A percentile compares a stretch with the other conserved stretches of the same genome.
Conservation (phyloP, 371 early-diverging fungal genomes). For the Mucor velutinosus region DNA sequence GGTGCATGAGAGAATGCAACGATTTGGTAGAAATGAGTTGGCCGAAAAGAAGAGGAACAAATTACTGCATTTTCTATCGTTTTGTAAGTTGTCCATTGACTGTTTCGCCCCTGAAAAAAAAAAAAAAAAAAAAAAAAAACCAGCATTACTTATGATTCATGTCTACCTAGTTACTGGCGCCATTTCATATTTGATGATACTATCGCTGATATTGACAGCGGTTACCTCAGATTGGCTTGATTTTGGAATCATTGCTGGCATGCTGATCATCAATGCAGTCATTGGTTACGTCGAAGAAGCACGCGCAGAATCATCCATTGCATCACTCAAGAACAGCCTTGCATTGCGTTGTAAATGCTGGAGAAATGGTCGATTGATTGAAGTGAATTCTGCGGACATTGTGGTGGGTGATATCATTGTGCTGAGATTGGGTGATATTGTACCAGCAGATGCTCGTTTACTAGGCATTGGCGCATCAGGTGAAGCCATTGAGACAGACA, state of each 20-base stretch:
- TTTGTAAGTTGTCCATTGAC: constrained; percentile 41
- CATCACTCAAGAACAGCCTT: constrained; percentile 85
- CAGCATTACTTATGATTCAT: background rate
- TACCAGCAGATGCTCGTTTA: constrained; percentile 89
- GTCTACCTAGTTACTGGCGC: constrained; percentile 85
- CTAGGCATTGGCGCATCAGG: constrained; percentile 85
- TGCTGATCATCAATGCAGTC: constrained; percentile 84
- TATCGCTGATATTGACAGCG: constrained; percentile 75
- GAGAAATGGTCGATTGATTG: constrained; percentile 77
- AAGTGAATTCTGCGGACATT: constrained; percentile 74
- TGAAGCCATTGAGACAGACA: constrained; percentile 68
- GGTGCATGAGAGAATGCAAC: constrained; percentile 55
- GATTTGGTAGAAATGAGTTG: constrained; percentile 73
- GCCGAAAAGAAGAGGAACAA: constrained; percentile 83
- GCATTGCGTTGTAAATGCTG: constrained; percentile 79
- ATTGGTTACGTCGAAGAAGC: constrained; percentile 91
- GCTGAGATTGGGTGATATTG: constrained; percentile 89
- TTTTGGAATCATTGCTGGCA: constrained; percentile 82
- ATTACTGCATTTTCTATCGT: constrained; percentile 81
- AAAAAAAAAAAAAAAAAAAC: background rate
- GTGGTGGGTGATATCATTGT: constrained; percentile 91
- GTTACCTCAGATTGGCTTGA: constrained; percentile 82
- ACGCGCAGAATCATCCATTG: constrained; percentile 86
- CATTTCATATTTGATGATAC: constrained; percentile 87
- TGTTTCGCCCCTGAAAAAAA: background rate